Evolutionary conservation across 2,329 filamentous ascomycete species (phyloP).

Genomic region (Trichoderma koningiopsis): DNA sequence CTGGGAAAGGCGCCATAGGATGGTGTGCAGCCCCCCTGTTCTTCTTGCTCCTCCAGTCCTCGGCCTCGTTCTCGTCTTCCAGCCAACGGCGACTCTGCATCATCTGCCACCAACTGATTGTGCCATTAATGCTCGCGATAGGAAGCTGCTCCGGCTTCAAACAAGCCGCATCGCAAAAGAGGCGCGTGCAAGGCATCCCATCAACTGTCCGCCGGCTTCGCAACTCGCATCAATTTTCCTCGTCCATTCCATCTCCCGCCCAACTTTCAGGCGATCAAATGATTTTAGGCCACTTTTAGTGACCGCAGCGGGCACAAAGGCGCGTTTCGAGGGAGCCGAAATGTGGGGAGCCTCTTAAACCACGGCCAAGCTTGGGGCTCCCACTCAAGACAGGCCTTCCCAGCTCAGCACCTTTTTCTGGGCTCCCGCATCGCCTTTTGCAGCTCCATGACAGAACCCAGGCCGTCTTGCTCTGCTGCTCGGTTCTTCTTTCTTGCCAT

Average conservation of each 20-base stretch:
- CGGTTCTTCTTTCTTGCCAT: not conserved
- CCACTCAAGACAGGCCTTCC: not conserved
- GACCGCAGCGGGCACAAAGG: slow-evolving; percentile 16
- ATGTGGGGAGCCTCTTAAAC: slow-evolving; percentile 1
- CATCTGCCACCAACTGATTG: not conserved
- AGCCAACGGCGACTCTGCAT: not conserved
- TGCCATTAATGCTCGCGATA: not conserved
- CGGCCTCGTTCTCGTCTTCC: not conserved
- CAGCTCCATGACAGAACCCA: not conserved
- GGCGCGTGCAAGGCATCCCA: not conserved
- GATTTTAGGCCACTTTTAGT: not conserved
- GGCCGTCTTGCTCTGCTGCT: not conserved
- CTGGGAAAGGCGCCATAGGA: not conserved
- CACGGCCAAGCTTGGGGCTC: not conserved
- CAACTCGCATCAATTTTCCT: not conserved
- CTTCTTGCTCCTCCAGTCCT: not conserved
- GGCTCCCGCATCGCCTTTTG: not conserved
- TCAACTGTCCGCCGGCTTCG: too few relatives aligned
- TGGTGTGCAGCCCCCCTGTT: not conserved
- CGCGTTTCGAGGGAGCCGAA: slow-evolving; percentile 20
- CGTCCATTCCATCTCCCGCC: not conserved
- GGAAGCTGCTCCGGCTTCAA: not conserved
- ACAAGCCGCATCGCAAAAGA: not conserved
- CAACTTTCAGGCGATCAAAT: not conserved
- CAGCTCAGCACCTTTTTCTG: not conserved